Evolutionary conservation across 176 grass and related monocot genomes (phyloP), one percentile per base, ranked within the genome.

Genomic region (Pontederia paniculata): DNA sequence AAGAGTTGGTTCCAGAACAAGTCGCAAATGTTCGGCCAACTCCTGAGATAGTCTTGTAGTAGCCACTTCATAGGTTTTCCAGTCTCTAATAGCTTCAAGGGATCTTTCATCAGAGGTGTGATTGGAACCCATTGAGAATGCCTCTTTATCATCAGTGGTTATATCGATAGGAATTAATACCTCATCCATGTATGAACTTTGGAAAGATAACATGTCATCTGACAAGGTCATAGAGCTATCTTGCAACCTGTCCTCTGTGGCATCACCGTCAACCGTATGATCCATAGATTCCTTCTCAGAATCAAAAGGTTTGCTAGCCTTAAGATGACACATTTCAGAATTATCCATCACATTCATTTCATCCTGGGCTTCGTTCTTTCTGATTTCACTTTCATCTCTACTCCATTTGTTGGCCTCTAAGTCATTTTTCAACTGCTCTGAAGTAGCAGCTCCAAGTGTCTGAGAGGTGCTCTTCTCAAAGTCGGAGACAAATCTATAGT

Each of bases 1-100:
- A 13, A 97, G 74, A 69, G 91, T 90, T n/a, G 86, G 86, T 76
- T 97, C 86, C 86, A 97, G 74, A 44, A 97, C 82, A 57, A 90
- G 74, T n/a, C 91, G 85, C 56, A 97, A 80, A 63, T 97, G 91
- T 80, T 97, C 91, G 57, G 83, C 71, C 45, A 97, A 73, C 73
- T 90, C 91, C 60, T 97, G 91, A 45, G 91, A 97, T 51, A 97
- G 73, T 69, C 84, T 83, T 21, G 63, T 84, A n/a, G 86, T 97
- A 47, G 56, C 45, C 42, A 84, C 28, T 60, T 97, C 80, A 45
- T 84, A 71, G 55, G 48, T 89, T 74, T 83, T 97, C 91, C 91
- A 97, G 48, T 77, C 80, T 45, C 71, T n/a, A 54, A 71, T 62
- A 79, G 91, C 66, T 17, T 42, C 81, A 65, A 69, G 50, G 17